These are phyloP conservation scores for Ustilago sp. DNA, from an alignment of 1,284 basidiomycete genomes.

Conservation along the genomic window DNA sequence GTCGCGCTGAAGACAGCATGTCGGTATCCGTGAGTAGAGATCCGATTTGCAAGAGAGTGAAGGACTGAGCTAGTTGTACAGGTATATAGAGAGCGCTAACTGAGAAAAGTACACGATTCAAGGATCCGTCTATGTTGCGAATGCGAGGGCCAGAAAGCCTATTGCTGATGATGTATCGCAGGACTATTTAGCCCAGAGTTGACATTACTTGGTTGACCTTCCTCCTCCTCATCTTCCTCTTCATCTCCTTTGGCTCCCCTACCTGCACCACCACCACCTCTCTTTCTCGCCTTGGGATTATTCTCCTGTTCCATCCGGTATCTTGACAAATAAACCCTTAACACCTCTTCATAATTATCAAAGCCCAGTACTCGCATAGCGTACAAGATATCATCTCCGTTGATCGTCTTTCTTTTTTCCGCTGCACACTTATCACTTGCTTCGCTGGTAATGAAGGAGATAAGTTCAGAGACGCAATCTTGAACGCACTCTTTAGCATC, in stretches of 20 bases:
- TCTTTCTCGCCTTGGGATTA: conserved; percentile 26
- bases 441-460: conserved; percentile 91
- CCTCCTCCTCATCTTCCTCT: neutral
- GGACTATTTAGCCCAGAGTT: conserved; percentile 13
- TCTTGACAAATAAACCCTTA: conserved; percentile 89
- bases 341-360: conserved; percentile 90
- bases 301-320: conserved; percentile 51
- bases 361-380: conserved; percentile 90
- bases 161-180: neutral
- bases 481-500: conserved; percentile 97
- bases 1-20: neutral
- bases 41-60: neutral
- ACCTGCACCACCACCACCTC: neutral
- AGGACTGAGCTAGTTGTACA: conserved; percentile 13
- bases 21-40: neutral
- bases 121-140: conserved; percentile 1
- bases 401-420: conserved; percentile 88
- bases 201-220: neutral
- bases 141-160: neutral
- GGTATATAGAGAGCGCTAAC: conserved; percentile 1
- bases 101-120: conserved; percentile 4
- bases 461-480: conserved; percentile 95
- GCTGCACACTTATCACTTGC: conserved; percentile 87
- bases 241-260: neutral
- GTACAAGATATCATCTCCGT: conserved; percentile 85